phyloP scores from a whole-genome alignment of 2,329 filamentous ascomycete species.

The Stemphylium vesicarium region DNA sequence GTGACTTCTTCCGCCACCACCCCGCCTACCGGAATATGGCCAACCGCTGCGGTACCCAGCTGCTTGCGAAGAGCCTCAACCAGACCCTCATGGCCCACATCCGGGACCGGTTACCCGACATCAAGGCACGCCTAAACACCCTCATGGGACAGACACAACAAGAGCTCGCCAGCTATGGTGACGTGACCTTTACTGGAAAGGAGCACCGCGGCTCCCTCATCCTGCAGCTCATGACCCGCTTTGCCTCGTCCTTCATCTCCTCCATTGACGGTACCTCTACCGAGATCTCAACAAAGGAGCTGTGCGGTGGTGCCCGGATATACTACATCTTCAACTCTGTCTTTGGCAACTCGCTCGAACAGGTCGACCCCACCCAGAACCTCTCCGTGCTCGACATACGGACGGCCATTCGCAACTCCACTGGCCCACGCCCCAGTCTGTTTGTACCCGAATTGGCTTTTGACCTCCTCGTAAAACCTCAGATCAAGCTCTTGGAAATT shows the following conservation, averaged over 20 bases:
- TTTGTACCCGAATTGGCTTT: constrained; percentile 98
- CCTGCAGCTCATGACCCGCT: constrained; percentile 96
- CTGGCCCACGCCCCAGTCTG: constrained; percentile 89
- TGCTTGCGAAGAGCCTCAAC: constrained; percentile 92
- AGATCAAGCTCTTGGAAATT: constrained; percentile 95
- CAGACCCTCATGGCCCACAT: constrained; percentile 96
- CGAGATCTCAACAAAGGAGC: constrained; percentile 97
- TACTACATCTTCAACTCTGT: constrained; percentile 99
- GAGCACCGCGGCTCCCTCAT: constrained; percentile 96
- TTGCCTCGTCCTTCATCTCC: constrained; percentile 96
- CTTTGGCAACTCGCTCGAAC: constrained; percentile 94
- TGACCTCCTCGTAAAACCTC: constrained; percentile 94
- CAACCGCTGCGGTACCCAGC: constrained; percentile 89
- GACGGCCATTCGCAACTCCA: constrained; percentile 97
- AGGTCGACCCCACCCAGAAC: constrained; percentile 95
- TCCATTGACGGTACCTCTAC: constrained; percentile 98
- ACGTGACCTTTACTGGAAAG: constrained; percentile 96
- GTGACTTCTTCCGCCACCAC: constrained; percentile 96
- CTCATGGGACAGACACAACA: constrained; percentile 99
- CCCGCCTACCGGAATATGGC: constrained; percentile 97
- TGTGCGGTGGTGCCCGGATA: constrained; percentile 91
- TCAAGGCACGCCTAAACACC: constrained; percentile 96
- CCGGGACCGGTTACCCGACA: constrained; percentile 91
- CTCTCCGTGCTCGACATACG: constrained; percentile 93
- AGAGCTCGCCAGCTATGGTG: constrained; percentile 95